Evolutionary conservation across 768 basidiomycete species (phyloP), one percentile per base, ranked within the genome.

Genomic region (Boletus insuetus): DNA sequence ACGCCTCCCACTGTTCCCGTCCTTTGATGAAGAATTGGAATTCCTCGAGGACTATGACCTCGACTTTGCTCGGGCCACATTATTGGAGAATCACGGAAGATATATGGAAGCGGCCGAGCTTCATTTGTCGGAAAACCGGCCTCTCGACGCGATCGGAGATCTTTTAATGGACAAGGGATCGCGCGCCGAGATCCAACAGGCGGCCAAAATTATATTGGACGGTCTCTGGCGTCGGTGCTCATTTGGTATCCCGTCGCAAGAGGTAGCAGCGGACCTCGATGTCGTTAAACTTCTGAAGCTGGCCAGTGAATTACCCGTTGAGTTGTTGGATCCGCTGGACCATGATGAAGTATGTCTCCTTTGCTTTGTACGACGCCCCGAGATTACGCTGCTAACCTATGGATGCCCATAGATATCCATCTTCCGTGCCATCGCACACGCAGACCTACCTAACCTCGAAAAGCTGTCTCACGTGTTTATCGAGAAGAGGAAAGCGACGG

Each of bases 1-100:
- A 70, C 79, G 65, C 77, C 77, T 22, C 51, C 70, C 51, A 8
- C 64, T 88, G 4, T 89, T 89, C 54, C 56, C 71, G 0, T 71
- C 76, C 1, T 68, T 75, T 1, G 80, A 87, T 20, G 81, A 84
- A 20, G 74, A 75, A 19, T 58, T 85, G n/a, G 77, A 79, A 37
- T 89, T 82, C 54, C 72, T 84, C 17, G 79, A 84, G 51, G 76
- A 81, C 5, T 75, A 76, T 42, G 79, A 78, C 35, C 67, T 88
- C 7, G 80, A 83, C 58, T 55, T 73, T 13, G 77, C 80, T 8
- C 80, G 74, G 8, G 78, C 79, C 0, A 65, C 68, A 0, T 58
- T 86, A 9, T 70, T 85, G 13, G 72, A 74, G 29, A 66, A 69
- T 5, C 70, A 77, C 12, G 77, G 75, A 14, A 72, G 74, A 56